phyloP scores from a whole-genome alignment of 2,329 filamentous ascomycete species.

The Cercospora sesami region DNA sequence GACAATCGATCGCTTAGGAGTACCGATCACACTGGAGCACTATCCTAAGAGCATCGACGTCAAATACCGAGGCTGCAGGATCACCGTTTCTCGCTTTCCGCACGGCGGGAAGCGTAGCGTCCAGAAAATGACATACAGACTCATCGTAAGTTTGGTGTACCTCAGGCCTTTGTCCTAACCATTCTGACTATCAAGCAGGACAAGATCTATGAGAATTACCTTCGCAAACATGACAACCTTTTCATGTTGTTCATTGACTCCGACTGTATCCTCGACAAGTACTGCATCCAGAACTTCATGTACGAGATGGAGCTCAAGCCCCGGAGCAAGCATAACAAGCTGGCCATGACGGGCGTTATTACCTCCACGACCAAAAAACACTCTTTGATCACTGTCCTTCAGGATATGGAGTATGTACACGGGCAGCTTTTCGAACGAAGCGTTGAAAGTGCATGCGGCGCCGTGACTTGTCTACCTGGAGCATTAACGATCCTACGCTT shows the following conservation, averaged over 20 bases:
- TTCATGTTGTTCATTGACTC: constrained; percentile 98
- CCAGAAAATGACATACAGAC: constrained; percentile 87
- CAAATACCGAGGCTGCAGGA: constrained; percentile 74
- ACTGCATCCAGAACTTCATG: constrained; percentile 95
- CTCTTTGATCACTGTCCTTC: constrained; percentile 84
- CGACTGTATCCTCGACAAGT: constrained; percentile 87
- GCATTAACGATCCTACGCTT: constrained; percentile 95
- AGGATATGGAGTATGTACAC: constrained; percentile 98
- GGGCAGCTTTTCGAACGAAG: constrained; percentile 94
- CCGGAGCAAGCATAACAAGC: constrained; percentile 85
- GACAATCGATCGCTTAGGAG: constrained; percentile 80
- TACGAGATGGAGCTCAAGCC: constrained; percentile 98
- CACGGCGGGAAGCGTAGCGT: constrained; percentile 93
- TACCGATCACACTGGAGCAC: constrained; percentile 70
- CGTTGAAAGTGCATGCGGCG: constrained; percentile 89
- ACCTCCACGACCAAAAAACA: constrained; percentile 89
- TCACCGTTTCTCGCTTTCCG: constrained; percentile 88
- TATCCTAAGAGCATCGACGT: constrained; percentile 93
- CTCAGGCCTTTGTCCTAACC: neutral
- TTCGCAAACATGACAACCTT: constrained; percentile 83
- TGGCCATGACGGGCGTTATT: constrained; percentile 97
- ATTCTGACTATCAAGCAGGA: constrained; percentile 48
- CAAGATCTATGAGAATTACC: constrained; percentile 83
- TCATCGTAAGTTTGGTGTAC: constrained; percentile 56
- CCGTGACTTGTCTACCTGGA: constrained; percentile 91